These are phyloP conservation scores for Penicillium sp. DNA, from an alignment of 2,329 filamentous ascomycete genomes.

Conservation along the genomic window DNA sequence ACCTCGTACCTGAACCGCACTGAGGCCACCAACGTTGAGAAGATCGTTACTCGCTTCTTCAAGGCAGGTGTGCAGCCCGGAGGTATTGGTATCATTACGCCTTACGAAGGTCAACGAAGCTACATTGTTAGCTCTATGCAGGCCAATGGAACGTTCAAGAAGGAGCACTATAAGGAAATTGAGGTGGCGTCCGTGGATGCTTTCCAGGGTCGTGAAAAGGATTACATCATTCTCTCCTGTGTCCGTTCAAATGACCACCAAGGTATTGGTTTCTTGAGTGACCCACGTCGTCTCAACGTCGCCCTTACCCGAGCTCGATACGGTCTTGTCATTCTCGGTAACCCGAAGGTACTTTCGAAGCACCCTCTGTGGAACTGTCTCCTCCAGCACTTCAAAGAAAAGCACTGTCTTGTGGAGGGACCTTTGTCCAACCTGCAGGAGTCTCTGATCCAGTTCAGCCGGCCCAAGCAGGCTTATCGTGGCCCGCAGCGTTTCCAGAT, in stretches of 20 bases:
- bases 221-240: slow-evolving; percentile 97
- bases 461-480: slow-evolving; percentile 88
- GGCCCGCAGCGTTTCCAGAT: slow-evolving; percentile 84
- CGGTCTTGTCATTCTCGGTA: slow-evolving; percentile 92
- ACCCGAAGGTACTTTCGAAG: slow-evolving; percentile 96
- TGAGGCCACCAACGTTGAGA: slow-evolving; percentile 95
- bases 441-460: slow-evolving; percentile 90
- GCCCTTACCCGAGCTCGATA: slow-evolving; percentile 96
- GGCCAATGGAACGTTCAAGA: slow-evolving; percentile 93
- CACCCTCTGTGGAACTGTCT: slow-evolving; percentile 97
- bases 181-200: slow-evolving; percentile 98
- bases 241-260: slow-evolving; percentile 99
- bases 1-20: slow-evolving; percentile 98
- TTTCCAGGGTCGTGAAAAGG: slow-evolving; percentile 98
- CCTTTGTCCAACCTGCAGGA: slow-evolving; percentile 94
- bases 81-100: slow-evolving; percentile 96
- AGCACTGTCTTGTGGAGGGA: slow-evolving; percentile 92
- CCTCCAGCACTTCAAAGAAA: slow-evolving; percentile 93
- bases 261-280: slow-evolving; percentile 97
- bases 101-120: slow-evolving; percentile 96
- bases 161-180: slow-evolving; percentile 97
- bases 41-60: slow-evolving; percentile 97
- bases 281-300: slow-evolving; percentile 95
- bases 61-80: slow-evolving; percentile 93
- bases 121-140: slow-evolving; percentile 99